phyloP scores from a whole-genome alignment of 192 early-diverging fungal species.

The Linnemannia schmuckeri region DNA sequence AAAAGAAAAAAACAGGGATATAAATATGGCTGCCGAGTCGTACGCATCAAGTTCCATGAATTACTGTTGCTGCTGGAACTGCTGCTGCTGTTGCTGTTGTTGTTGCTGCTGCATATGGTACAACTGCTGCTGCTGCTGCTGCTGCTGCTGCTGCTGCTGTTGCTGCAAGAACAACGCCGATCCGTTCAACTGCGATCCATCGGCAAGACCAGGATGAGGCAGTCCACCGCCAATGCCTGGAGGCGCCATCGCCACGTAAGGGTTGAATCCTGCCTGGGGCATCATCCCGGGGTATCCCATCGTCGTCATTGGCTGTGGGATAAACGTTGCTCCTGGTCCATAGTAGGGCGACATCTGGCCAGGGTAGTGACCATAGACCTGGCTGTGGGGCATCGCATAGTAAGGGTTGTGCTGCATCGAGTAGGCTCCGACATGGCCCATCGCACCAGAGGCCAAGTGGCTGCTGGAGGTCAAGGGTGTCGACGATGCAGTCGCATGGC shows the following conservation, averaged over 20 bases:
- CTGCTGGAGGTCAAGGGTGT: slow-evolving; percentile 15
- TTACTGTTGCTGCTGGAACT: slow-evolving; percentile 21
- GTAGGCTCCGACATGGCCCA: slow-evolving; percentile 15
- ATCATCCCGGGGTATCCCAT: slow-evolving; percentile 51
- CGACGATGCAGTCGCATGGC: not conserved
- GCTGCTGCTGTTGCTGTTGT: slow-evolving; percentile 31
- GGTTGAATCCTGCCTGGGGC: slow-evolving; percentile 41
- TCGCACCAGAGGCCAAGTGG: slow-evolving; percentile 17
- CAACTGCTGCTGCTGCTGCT: slow-evolving; percentile 35
- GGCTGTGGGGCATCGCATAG: slow-evolving; percentile 42
- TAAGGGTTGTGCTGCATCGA: slow-evolving; percentile 43
- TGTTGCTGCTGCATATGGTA: slow-evolving; percentile 35
- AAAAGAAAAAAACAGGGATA: not conserved
- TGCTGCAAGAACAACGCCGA: slow-evolving; percentile 32
- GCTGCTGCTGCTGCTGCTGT: slow-evolving; percentile 25
- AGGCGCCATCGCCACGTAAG: slow-evolving; percentile 39
- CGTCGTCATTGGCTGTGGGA: slow-evolving; percentile 33
- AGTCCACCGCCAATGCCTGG: slow-evolving; percentile 27
- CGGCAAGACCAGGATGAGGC: slow-evolving; percentile 18
- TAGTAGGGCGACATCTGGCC: slow-evolving; percentile 53
- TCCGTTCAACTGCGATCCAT: slow-evolving; percentile 22
- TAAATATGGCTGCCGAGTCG: not conserved
- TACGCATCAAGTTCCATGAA: not conserved
- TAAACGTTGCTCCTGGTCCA: slow-evolving; percentile 27
- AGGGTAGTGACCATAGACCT: slow-evolving; percentile 50